Conservation (phyloP, 2,329 filamentous ascomycete species). For the Colletotrichum sp. region DNA sequence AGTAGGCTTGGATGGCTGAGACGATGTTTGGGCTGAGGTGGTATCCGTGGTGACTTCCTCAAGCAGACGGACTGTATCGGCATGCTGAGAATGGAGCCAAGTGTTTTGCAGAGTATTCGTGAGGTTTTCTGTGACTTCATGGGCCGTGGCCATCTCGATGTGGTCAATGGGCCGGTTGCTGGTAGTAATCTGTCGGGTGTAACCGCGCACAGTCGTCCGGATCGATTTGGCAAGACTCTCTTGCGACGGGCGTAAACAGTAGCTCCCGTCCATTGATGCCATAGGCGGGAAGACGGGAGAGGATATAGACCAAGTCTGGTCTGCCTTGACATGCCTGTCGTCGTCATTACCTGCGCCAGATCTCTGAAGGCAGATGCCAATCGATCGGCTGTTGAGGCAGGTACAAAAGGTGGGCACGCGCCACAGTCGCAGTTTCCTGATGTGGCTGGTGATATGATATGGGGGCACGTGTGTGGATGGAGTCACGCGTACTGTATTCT, state of each 20-base stretch:
- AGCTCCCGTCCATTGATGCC: neutral
- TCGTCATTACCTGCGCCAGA: neutral
- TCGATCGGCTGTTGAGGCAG: neutral
- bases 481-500: neutral
- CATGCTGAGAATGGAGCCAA: neutral
- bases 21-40: neutral
- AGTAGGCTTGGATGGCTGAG: neutral
- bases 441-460: constrained; percentile 5
- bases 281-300: neutral
- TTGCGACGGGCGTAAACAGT: neutral
- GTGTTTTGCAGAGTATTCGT: neutral
- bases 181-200: neutral
- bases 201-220: neutral
- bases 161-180: neutral
- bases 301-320: neutral
- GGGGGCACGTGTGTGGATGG: neutral
- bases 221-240: neutral
- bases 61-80: neutral
- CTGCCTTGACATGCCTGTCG: neutral
- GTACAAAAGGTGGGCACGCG: neutral
- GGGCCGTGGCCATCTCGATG: neutral
- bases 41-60: neutral
- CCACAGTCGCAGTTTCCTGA: neutral
- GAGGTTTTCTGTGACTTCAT: neutral
- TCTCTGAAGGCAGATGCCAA: neutral